Evolutionary conservation across 1,139 yeast species (phyloP).

Genomic region (Keqinozyma sinolaborantium): DNA sequence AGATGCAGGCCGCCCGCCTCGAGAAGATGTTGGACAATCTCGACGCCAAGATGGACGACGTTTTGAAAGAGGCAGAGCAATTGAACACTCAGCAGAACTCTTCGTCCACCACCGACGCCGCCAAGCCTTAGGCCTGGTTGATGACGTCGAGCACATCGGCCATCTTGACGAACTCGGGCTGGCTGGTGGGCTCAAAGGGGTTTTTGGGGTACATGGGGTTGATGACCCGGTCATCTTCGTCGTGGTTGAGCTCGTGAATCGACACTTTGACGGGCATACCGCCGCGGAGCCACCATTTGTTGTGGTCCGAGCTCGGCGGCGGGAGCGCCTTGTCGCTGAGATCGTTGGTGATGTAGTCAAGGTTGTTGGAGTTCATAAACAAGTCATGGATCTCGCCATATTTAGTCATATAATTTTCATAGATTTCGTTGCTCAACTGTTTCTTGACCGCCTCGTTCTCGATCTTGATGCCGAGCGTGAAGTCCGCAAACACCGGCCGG

Average conservation of each 20-base stretch:
- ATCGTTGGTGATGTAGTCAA: slow-evolving; percentile 25
- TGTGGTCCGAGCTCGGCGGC: slow-evolving; percentile 79
- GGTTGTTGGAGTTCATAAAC: slow-evolving; percentile 25
- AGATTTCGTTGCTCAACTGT: slow-evolving; percentile 55
- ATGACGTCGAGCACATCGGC: slow-evolving; percentile 11
- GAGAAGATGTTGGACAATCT: slow-evolving; percentile 43
- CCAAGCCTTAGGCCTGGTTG: background rate
- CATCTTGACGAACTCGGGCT: slow-evolving; percentile 34
- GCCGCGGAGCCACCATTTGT: slow-evolving; percentile 90
- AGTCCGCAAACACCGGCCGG: slow-evolving; percentile 84
- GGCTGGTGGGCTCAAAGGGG: slow-evolving; percentile 54
- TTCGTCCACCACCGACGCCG: too few species aligned
- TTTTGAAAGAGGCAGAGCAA: slow-evolving; percentile 38
- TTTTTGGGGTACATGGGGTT: slow-evolving; percentile 69
- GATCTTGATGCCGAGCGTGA: slow-evolving; percentile 62
- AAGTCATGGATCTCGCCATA: slow-evolving; percentile 41
- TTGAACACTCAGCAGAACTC: slow-evolving; percentile 9
- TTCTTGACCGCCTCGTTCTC: slow-evolving; percentile 65
- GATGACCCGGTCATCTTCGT: slow-evolving; percentile 37
- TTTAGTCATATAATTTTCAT: slow-evolving; percentile 49
- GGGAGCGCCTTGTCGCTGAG: slow-evolving; percentile 50
- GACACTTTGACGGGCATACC: slow-evolving; percentile 72
- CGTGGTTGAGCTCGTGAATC: slow-evolving; percentile 35
- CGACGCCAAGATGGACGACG: slow-evolving; percentile 42
- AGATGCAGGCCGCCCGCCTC: slow-evolving; percentile 36